These are phyloP conservation scores for Phytophthora vignae DNA, from an alignment of 352 stramenopile species.

Conservation along the genomic window DNA sequence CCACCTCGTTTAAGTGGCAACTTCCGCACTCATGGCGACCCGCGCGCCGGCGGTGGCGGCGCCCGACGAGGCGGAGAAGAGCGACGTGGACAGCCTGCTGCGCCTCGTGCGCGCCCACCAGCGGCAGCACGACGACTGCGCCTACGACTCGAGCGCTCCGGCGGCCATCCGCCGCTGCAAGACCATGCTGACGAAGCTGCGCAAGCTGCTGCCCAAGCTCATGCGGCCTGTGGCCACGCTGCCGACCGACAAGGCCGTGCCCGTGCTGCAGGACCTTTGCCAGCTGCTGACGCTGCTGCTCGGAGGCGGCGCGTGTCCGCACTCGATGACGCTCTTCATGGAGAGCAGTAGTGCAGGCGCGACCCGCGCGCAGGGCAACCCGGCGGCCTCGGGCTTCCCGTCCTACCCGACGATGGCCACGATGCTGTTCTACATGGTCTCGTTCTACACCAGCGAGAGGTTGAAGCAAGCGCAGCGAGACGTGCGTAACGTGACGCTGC, in stretches of 20 bases:
- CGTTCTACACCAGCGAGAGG: slow-evolving; percentile 62
- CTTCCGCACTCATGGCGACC: slow-evolving; percentile 3
- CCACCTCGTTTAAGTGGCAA: slow-evolving; percentile 24
- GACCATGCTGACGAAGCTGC: slow-evolving; percentile 72
- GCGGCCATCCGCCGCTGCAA: slow-evolving; percentile 63
- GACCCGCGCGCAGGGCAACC: neutral
- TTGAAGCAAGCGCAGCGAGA: slow-evolving; percentile 50
- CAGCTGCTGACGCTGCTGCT: slow-evolving; percentile 63
- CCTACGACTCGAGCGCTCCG: slow-evolving; percentile 46
- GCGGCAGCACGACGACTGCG: slow-evolving; percentile 50
- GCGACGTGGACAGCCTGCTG: slow-evolving; percentile 60
- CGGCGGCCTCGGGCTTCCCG: slow-evolving; percentile 32
- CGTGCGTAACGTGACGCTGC: slow-evolving; percentile 55
- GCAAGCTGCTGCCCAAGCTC: slow-evolving; percentile 74
- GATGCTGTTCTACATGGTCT: slow-evolving; percentile 82
- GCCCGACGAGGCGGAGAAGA: slow-evolving; percentile 49
- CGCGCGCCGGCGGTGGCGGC: neutral
- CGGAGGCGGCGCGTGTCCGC: slow-evolving; percentile 53
- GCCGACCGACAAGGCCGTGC: slow-evolving; percentile 35
- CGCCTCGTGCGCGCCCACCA: slow-evolving; percentile 54
- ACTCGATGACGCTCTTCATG: slow-evolving; percentile 70
- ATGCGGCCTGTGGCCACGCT: slow-evolving; percentile 59
- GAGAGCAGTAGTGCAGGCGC: slow-evolving; percentile 29
- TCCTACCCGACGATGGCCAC: slow-evolving; percentile 62
- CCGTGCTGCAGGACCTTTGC: slow-evolving; percentile 64